Percentiles rank a stretch among this genome's conserved stretches.
Evolutionary conservation across 2,329 filamentous ascomycete species (phyloP).

Genomic region (Aureobasidium pullulans): DNA sequence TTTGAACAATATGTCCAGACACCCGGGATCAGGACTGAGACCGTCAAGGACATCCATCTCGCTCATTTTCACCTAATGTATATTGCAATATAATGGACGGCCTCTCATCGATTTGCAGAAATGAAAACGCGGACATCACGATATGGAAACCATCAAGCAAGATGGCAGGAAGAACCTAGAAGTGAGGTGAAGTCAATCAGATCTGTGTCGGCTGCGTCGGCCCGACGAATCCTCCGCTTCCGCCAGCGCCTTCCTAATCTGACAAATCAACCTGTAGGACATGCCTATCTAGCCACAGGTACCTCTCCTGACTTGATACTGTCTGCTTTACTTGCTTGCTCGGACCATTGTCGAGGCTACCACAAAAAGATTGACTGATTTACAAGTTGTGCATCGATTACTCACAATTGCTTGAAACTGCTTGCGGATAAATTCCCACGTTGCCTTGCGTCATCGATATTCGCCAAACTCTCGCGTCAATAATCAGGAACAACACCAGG

Average conservation of each 20-base stretch:
- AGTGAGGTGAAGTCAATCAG: background rate
- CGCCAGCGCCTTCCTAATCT: background rate
- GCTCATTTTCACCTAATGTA: too few relatives aligned
- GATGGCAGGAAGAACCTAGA: background rate
- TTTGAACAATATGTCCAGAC: too few relatives aligned
- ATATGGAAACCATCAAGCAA: background rate
- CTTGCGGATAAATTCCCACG: background rate
- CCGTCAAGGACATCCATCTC: too few relatives aligned
- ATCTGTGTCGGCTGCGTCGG: background rate
- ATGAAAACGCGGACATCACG: too few relatives aligned
- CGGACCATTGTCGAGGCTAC: background rate
- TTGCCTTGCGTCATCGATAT: slow-evolving; percentile 8
- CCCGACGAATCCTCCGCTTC: background rate
- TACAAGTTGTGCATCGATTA: background rate
- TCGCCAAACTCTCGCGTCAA: background rate
- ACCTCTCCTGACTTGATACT: background rate
- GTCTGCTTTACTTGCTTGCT: background rate
- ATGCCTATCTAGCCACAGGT: background rate
- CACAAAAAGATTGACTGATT: background rate
- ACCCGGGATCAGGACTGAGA: too few relatives aligned
- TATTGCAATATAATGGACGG: too few relatives aligned
- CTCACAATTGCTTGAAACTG: background rate
- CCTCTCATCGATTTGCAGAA: too few relatives aligned
- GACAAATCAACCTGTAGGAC: slow-evolving; percentile 6
- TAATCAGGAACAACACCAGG: background rate